These are phyloP conservation scores for Tilletiopsis washingtonensis DNA, from an alignment of 1,284 basidiomycete genomes.

Conservation along the genomic window DNA sequence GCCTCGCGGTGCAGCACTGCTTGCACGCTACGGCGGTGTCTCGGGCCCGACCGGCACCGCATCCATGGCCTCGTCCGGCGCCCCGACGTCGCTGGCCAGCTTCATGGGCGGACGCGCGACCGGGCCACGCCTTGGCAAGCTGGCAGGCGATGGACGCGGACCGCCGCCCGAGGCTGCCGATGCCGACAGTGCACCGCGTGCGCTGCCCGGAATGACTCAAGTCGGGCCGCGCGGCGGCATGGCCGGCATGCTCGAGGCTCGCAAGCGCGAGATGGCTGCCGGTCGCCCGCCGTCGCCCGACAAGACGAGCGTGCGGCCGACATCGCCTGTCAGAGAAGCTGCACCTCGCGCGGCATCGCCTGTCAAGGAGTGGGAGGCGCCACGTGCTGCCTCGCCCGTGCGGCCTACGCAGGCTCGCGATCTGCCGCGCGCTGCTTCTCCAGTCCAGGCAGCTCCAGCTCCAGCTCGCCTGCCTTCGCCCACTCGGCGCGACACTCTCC, in stretches of 20 bases:
- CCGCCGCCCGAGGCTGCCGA: conserved; percentile 29
- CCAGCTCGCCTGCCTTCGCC: too few species aligned
- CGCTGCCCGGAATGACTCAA: conserved; percentile 10
- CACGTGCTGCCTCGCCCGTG: too few species aligned
- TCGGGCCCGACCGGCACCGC: conserved; percentile 43
- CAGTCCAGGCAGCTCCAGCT: too few species aligned
- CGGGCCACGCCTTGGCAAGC: conserved; percentile 39
- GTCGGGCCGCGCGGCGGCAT: conserved; percentile 16
- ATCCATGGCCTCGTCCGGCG: conserved; percentile 11
- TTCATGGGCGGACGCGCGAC: conserved; percentile 45
- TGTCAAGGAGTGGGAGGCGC: too few species aligned
- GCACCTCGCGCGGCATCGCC: too few species aligned
- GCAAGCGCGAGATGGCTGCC: conserved; percentile 3
- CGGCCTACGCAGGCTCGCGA: too few species aligned
- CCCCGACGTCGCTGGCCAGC: conserved; percentile 38
- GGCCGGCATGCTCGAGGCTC: conserved; percentile 38
- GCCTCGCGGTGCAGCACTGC: conserved; percentile 7
- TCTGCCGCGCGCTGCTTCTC: too few species aligned
- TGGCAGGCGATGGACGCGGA: conserved; percentile 37
- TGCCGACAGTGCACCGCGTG: not conserved
- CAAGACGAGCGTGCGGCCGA: too few species aligned
- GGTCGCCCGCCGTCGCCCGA: too few species aligned
- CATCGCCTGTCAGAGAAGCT: too few species aligned
- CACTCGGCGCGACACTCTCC: too few species aligned
- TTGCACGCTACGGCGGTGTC: conserved; percentile 41